Evolutionary conservation across 2,329 filamentous ascomycete genomes (phyloP).

Genomic region (Knoxdaviesia capensis): DNA sequence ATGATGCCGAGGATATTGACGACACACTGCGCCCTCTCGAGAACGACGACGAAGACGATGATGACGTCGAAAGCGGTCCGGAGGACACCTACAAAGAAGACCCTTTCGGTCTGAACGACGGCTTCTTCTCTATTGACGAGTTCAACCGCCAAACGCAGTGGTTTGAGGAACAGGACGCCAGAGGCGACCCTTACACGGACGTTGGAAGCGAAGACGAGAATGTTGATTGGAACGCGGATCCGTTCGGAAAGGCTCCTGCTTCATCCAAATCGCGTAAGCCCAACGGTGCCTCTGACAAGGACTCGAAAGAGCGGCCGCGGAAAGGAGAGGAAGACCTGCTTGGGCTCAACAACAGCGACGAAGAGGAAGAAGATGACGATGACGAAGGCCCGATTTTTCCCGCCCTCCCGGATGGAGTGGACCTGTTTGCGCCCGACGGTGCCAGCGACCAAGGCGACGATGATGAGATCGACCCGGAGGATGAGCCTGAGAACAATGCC

Average conservation of each 20-base stretch:
- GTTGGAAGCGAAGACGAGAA: constrained; percentile 67
- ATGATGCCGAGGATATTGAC: constrained; percentile 13
- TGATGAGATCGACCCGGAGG: constrained; percentile 31
- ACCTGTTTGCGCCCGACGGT: constrained; percentile 53
- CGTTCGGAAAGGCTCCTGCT: constrained; percentile 25
- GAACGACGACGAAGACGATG: constrained; percentile 19
- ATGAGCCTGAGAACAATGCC: constrained; percentile 42
- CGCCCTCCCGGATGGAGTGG: constrained; percentile 36
- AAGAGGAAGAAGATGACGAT: constrained; percentile 33
- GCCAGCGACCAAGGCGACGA: constrained; percentile 40
- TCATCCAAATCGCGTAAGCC: constrained; percentile 11
- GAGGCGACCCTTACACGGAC: constrained; percentile 55
- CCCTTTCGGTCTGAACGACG: constrained; percentile 76
- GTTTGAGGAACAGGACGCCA: constrained; percentile 68
- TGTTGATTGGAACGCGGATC: constrained; percentile 73
- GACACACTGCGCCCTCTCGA: constrained; percentile 7
- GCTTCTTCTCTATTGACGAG: constrained; percentile 92
- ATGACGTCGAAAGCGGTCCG: constrained; percentile 24
- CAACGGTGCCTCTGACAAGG: constrained; percentile 14
- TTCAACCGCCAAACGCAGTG: constrained; percentile 91
- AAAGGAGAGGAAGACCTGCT: constrained; percentile 14
- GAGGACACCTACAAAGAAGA: constrained; percentile 44
- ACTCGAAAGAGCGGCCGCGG: constrained; percentile 14
- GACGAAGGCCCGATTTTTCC: constrained; percentile 63
- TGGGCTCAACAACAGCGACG: constrained; percentile 11